Base-by-base conservation (phyloP, 176 grass and related monocot genomes). In the Oryza coarctata region DNA sequence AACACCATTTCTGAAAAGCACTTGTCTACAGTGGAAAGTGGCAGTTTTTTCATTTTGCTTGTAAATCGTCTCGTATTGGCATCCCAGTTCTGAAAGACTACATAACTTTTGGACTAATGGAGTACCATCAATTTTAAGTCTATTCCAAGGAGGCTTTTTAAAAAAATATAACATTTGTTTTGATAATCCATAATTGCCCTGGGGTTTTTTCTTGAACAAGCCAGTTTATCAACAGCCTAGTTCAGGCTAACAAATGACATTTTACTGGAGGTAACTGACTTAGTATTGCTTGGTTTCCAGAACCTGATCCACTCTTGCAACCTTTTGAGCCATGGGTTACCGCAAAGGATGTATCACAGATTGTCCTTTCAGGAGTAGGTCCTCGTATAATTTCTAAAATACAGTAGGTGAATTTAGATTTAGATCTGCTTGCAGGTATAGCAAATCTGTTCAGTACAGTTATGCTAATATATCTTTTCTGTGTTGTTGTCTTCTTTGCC, bases 401-500 rank as follows among this genome's bases (percentile, higher is more conserved):
- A 17, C 30, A 62, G 17, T 17, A 43, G 62, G 28, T 1, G 39
- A 36, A 36, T 87, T 55, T 70, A 70, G 29, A 23, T 49, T 47
- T 75, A 70, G 28, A 14, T 71, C 17, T 63, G 13, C 55, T 33
- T 77, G 79, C 25, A 65, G 30, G 27, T 50, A 32, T 32, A 13
- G 49, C 29, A 67, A 65, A 57, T 26, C 12, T 65, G 6, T 12
- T 77, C 31, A 22, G 18, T n/a, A 82, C 50, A 71, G 77, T 73
- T 52, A 82, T 63, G 23, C 31, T 87, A 61, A 82, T 50, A 40
- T 30, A 29, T 63, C 20, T 70, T 66, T 55, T 49, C 74, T 83
- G 65, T 40, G 8, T 12, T 87, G 22, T 18, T 68, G 44, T 83
- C 67, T 72, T 57, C 32, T 75, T 33, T 40, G 15, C 34, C 64